Base-by-base conservation (phyloP, 768 basidiomycete genomes). In the Lyophyllum shimeji region DNA sequence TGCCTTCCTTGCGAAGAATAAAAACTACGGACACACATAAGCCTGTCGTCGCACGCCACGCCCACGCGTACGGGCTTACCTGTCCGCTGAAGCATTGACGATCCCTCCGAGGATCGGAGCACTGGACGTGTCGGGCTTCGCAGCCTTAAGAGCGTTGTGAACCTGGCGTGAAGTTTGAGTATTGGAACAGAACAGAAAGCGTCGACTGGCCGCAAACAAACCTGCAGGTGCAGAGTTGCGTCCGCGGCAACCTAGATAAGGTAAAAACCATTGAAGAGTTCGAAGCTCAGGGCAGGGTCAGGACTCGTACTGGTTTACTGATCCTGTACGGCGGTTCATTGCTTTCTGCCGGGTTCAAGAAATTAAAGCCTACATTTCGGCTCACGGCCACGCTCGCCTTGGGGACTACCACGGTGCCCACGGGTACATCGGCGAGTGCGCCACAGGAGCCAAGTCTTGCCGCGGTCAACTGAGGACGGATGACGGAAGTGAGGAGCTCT, bases 1-100 rank as follows among this genome's bases (percentile, higher is more conserved):
- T 85, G 84, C 60, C 91, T 80, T 44, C 91, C 91, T 72, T 93
- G 91, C 12, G 90, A 91, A 47, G 90, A 90, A 73, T 93, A 93
- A 72, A 92, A 92, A 66, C 90, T 92, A 59, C 56, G 60, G 24
- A 52, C 56, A 20, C 3, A 51, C 11, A 7, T 33, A 40, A 54
- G 40, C 54, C 29, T 31, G 44, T 13, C n/a, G n/a, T 40, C 50
- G 54, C 52, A 52, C 23, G 39, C 39, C 51, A 42, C 29, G 23
- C 52, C 45, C 4, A 7, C 13, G 12, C 18, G 45, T n/a, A 50
- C 9, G 15, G 53, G 47, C 66, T 50, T 63, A 87, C 87, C 89
- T 90, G 69, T 93, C 91, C 39, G 90, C 84, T 49, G 88, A 89
- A n/a, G 90, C 90, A 62, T 92, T 93, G 29, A 86, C 74, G 20